Conservation (phyloP, 2,329 filamentous ascomycete genomes). For the Talaromyces rugulosus region DNA sequence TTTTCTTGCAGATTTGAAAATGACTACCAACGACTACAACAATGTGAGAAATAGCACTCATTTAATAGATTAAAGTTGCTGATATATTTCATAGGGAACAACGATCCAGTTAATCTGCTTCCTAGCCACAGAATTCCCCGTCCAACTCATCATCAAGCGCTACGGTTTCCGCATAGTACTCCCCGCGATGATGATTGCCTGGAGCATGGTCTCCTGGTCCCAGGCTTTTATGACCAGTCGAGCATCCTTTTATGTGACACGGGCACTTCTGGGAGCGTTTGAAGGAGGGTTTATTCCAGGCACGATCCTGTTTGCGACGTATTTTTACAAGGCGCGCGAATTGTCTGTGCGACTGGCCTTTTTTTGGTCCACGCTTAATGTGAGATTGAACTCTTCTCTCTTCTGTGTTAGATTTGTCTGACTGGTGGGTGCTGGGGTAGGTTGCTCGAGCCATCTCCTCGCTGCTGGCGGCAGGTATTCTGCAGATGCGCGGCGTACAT, state of each 20-base stretch:
- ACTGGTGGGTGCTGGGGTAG: not conserved
- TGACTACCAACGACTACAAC: constrained; percentile 25
- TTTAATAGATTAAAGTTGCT: not conserved
- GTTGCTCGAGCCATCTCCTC: constrained; percentile 25
- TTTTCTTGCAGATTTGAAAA: constrained; percentile 42
- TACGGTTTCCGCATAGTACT: constrained; percentile 54
- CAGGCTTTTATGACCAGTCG: constrained; percentile 45
- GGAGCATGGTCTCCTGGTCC: constrained; percentile 45
- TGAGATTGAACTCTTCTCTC: not conserved
- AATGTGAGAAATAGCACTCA: not conserved
- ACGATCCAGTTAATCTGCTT: constrained; percentile 55
- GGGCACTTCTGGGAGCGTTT: constrained; percentile 39
- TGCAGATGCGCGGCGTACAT: constrained; percentile 29
- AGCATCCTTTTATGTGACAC: constrained; percentile 34
- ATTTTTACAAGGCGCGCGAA: constrained; percentile 66
- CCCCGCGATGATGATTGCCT: constrained; percentile 50
- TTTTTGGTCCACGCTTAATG: constrained; percentile 10
- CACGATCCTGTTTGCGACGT: constrained; percentile 52
- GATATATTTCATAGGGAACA: constrained; percentile 27
- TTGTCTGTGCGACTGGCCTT: constrained; percentile 56
- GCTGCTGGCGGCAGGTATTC: constrained; percentile 33
- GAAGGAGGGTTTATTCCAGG: constrained; percentile 59
- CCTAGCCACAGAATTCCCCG: constrained; percentile 52
- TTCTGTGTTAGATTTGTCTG: not conserved
- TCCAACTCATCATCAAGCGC: constrained; percentile 54